phyloP scores from a whole-genome alignment of 2,329 filamentous ascomycete genomes.

The Stemphylium beticola region DNA sequence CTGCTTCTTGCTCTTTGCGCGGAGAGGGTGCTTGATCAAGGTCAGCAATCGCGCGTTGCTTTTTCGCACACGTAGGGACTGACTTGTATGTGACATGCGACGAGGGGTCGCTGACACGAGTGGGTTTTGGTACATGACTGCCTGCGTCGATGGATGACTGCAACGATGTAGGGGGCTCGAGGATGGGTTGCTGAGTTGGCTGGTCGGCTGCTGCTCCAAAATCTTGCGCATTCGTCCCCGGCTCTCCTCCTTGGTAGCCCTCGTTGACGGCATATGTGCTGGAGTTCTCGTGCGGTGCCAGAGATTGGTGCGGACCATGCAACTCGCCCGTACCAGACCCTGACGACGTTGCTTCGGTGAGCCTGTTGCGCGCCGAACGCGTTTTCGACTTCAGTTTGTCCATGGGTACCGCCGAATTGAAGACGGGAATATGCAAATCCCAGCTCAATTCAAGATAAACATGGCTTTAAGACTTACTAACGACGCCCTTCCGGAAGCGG shows the following conservation, averaged over 20 bases:
- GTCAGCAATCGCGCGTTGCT: slow-evolving; percentile 26
- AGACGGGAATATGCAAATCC: slow-evolving; percentile 10
- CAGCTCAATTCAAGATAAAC: slow-evolving; percentile 22
- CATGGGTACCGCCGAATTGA: slow-evolving; percentile 28
- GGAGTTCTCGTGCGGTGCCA: slow-evolving; percentile 40
- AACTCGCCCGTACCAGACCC: slow-evolving; percentile 36
- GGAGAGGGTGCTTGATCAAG: slow-evolving; percentile 17
- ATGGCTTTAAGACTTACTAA: slow-evolving; percentile 29
- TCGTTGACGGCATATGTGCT: slow-evolving; percentile 43
- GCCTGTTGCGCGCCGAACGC: slow-evolving; percentile 42
- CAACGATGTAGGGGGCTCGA: slow-evolving; percentile 44
- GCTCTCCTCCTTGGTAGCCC: slow-evolving; percentile 34
- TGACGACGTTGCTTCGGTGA: slow-evolving; percentile 36
- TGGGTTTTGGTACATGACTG: slow-evolving; percentile 36
- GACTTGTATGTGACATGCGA: slow-evolving; percentile 30
- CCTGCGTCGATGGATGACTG: slow-evolving; percentile 47
- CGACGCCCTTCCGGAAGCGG: slow-evolving; percentile 19
- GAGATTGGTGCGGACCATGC: slow-evolving; percentile 36
- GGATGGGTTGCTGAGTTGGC: slow-evolving; percentile 26
- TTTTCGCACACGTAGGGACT: not conserved
- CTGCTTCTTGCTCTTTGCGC: slow-evolving; percentile 33
- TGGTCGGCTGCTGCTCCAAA: slow-evolving; percentile 33
- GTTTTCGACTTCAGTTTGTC: slow-evolving; percentile 45
- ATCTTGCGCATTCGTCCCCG: slow-evolving; percentile 42
- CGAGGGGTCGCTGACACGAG: slow-evolving; percentile 26